Conservation (phyloP, 2,329 filamentous ascomycete species). For the Nigrograna mackinnonii region DNA sequence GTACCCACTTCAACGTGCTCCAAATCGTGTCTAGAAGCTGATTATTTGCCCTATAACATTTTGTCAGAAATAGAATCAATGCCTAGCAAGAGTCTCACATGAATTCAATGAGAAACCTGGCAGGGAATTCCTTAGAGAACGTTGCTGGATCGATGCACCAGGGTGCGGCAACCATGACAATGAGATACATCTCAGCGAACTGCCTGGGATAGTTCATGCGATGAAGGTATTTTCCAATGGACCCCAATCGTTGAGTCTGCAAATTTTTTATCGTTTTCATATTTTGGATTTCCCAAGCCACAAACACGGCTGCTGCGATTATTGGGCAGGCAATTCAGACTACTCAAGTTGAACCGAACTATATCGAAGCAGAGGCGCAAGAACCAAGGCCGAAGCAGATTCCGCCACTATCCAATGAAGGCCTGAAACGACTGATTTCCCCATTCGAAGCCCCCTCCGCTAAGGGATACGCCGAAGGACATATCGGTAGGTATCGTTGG, state of each 20-base stretch:
- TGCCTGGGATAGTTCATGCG: constrained; percentile 6
- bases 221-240: constrained; percentile 8
- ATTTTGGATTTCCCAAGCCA: not conserved
- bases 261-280: not conserved
- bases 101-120: constrained; percentile 6
- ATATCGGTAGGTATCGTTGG: constrained; percentile 12
- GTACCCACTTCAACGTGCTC: constrained; percentile 4
- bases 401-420: constrained; percentile 3
- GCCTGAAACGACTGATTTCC: constrained; percentile 7
- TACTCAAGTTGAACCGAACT: constrained; percentile 7
- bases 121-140: constrained; percentile 8
- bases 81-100: constrained; percentile 8
- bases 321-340: constrained; percentile 1
- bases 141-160: constrained; percentile 11
- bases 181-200: constrained; percentile 6
- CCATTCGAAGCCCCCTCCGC: constrained; percentile 9
- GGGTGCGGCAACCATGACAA: constrained; percentile 10
- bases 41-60: constrained; percentile 3
- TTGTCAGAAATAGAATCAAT: no score
- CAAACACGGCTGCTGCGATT: not conserved
- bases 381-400: constrained; percentile 9
- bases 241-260: not conserved
- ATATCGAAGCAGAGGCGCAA: constrained; percentile 10
- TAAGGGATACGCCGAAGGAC: constrained; percentile 10
- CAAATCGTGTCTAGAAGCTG: constrained; percentile 8